Base-by-base conservation (phyloP, 441 rosid species). In the Arabidopsis hybrid region DNA sequence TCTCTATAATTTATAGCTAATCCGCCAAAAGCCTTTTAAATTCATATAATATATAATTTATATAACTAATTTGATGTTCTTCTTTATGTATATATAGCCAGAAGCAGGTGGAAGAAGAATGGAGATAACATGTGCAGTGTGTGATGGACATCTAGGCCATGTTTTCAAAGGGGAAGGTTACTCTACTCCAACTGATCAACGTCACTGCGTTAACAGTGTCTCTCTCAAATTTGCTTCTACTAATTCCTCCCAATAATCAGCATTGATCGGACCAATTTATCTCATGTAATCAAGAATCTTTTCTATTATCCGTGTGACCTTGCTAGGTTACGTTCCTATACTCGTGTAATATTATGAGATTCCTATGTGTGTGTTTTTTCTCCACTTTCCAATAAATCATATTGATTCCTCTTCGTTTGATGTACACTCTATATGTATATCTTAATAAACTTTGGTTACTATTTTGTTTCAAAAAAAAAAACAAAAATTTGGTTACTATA, bases 61-160 rank as follows among this genome's bases (percentile, higher is more conserved):
- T 11, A 3, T 40, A 12, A 4, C 5, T 3, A n/a, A n/a, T n/a
- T 40, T 4, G 5, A 0, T 40, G 12, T 11, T 4, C 11, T 42
- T 12, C 12, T 4, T 1, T 42, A 3, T 42, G 11, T 40, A 13
- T 40, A 12, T 42, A 42, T 4, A 42, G 46, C 46, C 14, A 12
- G 46, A 42, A 42, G 46, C 13, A 13, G 46, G 46, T 12, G 46
- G 46, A 12, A 12, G 46, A 42, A 42, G 46, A 1, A 42, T 42
- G 46, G 46, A 42, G 46, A 42, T 42, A 42, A 42, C 46, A 42
- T 42, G 46, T 42, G 14, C 46, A 5, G 46, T 42, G 12, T 42
- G 14, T 42, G 46, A 12, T 42, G 46, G 46, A 11, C 45, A 40
- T 40, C n/a, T 42, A 10, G 92, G 47, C 16, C 47, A 43, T 43